Base-by-base conservation (phyloP, 305 asterid species). In the Coffea humblotiana region DNA sequence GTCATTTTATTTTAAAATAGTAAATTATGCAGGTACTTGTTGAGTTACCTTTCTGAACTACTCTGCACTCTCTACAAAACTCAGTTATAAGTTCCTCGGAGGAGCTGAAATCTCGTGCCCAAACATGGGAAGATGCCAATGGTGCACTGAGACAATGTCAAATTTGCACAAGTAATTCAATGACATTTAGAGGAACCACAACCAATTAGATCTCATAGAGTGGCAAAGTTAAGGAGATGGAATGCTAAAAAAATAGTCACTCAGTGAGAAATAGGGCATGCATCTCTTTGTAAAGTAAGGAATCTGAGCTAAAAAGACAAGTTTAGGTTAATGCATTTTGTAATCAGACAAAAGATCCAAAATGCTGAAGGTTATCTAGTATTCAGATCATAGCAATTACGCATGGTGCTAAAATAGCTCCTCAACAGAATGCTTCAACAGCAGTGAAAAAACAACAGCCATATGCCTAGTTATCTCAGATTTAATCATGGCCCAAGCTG, bases 41-140 rank as follows among this genome's bases (percentile, higher is more conserved):
- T 25, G 65, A 40, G 80, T 74, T 89, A 96, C 99, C 99, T 92
- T 96, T 96, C 76, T 98, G 90, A 71, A 96, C 98, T 86, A 96
- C 91, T 85, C 98, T 93, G 87, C 99, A 94, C 86, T 96, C 99
- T 94, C 97, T 90, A 85, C 97, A 94, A 84, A 96, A 96, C 85
- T 96, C 98, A 65, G 97, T 94, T 82, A 94, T 91, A 81, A 96
- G 83, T 87, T 96, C 98, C 88, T 96, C 99, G 0, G 97, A 86
- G 35, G 98, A 91, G 83, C 87, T 86, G 90, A 94, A 96, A 78
- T 94, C 93, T 18, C 98, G 90, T 80, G 97, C 97, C 98, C 98
- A 96, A 72, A 93, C 97, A 82, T 96, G 97, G 81, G 97, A 91
- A 85, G 97, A 91, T 84, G 90, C 83, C 88, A 96, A 88, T 66